phyloP scores from a whole-genome alignment of 2,329 filamentous ascomycete genomes.

The Ramularia endophylla region DNA sequence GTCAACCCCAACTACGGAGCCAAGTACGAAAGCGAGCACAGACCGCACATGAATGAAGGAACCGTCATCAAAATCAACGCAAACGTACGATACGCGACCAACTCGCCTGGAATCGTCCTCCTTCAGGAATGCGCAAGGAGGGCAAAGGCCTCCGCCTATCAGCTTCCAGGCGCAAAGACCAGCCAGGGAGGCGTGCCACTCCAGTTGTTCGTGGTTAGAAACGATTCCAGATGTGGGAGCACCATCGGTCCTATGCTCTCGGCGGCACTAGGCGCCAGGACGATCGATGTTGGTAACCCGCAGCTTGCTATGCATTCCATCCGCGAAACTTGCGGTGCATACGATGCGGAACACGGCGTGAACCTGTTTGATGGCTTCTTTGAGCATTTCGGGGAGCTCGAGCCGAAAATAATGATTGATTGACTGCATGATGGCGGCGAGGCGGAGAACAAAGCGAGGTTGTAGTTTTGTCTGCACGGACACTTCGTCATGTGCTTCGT shows the following conservation, averaged over 20 bases:
- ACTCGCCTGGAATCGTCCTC: conserved; percentile 89
- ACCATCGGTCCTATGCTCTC: conserved; percentile 98
- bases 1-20: conserved; percentile 90
- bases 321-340: conserved; percentile 80
- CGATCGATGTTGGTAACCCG: conserved; percentile 87
- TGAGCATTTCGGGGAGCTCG: conserved; percentile 72
- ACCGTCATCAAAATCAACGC: conserved; percentile 98
- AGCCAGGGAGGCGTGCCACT: conserved; percentile 70
- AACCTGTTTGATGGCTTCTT: conserved; percentile 86
- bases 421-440: conserved; percentile 36
- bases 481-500: too few species aligned
- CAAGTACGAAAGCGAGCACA: conserved; percentile 88
- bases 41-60: conserved; percentile 93
- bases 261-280: conserved; percentile 77
- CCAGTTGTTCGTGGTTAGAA: conserved; percentile 92
- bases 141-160: conserved; percentile 40
- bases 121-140: conserved; percentile 74
- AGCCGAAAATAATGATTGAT: conserved; percentile 78
- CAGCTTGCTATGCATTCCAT: conserved; percentile 98
- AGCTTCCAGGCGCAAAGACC: conserved; percentile 29
- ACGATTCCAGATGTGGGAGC: conserved; percentile 89
- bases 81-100: conserved; percentile 94
- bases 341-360: conserved; percentile 82
- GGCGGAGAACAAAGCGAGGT: conserved; percentile 3
- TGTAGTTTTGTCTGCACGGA: conserved; percentile 1